Evolutionary conservation across 495 filamentous ascomycete genomes (phyloP), one percentile per base, ranked within the genome.

Genomic region (Xylaria bambusicola): DNA sequence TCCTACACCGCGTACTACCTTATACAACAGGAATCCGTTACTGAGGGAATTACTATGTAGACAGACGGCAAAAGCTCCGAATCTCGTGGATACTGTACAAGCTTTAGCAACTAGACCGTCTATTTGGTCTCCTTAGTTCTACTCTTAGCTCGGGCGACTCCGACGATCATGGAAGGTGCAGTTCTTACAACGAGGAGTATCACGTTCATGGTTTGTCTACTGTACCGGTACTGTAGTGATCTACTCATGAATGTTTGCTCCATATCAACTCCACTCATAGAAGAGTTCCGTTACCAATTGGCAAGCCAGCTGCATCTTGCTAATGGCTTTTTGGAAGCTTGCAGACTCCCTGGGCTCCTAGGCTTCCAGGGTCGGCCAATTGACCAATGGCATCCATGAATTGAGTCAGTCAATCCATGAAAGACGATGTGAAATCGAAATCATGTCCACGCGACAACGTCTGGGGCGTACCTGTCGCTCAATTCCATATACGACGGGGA

Each of bases 381-480:
- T 44, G 52, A 21, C 52, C 36, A 54, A 54, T 54, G 13, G 38
- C 1, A 54, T 23, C 38, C 12, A 13, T 17, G 24, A 26, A 54
- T 44, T 44, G 17, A 17, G 6, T 3, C 15, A 17, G 6, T 3
- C 15, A 7, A 54, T 36, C 52, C 52, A 21, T 54, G 51, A 54
- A n/a, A 26, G n/a, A 9, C 35, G 24, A 54, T 42, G 42, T 44
- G 51, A 44, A 42, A 54, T 54, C 23, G 8, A 13, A 13, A 8
- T n/a, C 23, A 29, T 38, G 33, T 52, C 23, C 21, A 6, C 35
- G 12, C 35, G 23, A 41, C 38, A 44, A 17, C 29, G 50, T 35
- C 50, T 41, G 52, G 52, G 38, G 52, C 26, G 36, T 38, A 27
- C 52, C 52, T 54, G 52, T 31, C 38, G 38, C 38, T 54, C 17